phyloP scores from a whole-genome alignment of 306 rosid genomes.

The Senna siamea region DNA sequence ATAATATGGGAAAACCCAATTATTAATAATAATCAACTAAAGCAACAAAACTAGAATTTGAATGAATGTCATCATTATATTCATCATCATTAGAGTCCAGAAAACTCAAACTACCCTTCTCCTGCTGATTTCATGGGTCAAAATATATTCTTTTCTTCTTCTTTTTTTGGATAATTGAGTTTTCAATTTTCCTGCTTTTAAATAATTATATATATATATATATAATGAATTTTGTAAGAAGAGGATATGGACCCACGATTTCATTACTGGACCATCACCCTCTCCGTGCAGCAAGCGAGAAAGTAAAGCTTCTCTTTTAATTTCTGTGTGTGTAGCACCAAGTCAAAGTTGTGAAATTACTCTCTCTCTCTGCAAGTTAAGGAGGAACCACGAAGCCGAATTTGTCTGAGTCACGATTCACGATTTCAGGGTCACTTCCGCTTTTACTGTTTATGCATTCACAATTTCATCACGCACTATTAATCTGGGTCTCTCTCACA shows the following conservation, averaged over 20 bases:
- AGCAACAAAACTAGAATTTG: too few relatives aligned
- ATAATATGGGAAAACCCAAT: background rate
- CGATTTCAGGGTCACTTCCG: constrained; percentile 37
- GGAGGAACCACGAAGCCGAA: constrained; percentile 36
- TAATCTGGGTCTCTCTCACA: constrained; percentile 23
- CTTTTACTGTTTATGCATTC: background rate
- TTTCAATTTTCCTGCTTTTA: constrained; percentile 37
- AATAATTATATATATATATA: background rate
- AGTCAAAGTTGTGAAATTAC: constrained; percentile 20
- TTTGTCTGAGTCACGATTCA: constrained; percentile 63
- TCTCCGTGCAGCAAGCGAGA: background rate
- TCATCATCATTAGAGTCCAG: too few relatives aligned
- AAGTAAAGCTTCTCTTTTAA: background rate
- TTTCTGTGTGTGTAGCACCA: constrained; percentile 7
- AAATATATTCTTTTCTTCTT: too few relatives aligned
- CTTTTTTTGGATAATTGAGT: too few relatives aligned
- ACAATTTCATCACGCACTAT: constrained; percentile 4
- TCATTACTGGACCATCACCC: constrained; percentile 18
- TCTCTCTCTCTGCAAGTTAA: constrained; percentile 4
- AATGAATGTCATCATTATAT: too few relatives aligned
- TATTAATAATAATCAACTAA: background rate
- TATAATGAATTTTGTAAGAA: background rate
- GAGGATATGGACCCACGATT: constrained; percentile 40
- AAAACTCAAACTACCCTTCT: background rate
- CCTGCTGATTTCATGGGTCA: background rate